Base-by-base conservation (phyloP, 352 stramenopile genomes). In the Thalassiosira livingstoniorum region DNA sequence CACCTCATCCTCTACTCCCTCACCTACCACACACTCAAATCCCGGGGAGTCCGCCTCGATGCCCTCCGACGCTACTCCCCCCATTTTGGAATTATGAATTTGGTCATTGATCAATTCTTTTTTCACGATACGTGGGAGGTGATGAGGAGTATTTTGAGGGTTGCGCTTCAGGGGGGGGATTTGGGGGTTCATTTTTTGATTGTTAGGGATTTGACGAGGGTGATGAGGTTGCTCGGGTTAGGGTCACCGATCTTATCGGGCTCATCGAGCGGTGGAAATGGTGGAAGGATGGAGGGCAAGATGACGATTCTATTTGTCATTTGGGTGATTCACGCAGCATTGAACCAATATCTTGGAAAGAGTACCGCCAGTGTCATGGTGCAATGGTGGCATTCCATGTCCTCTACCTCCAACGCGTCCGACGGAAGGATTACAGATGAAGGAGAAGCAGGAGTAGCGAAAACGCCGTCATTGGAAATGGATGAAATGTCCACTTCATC, bases 81-180 rank as follows among this genome's bases (percentile, higher is more conserved):
- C 32, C 15, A 32, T 47, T 85, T 87, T 75, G 83, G 83, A n/a
- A 89, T 89, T 32, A 89, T 87, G 79, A 76, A 63, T 51, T 60
- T 87, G n/a, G 83, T 89, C 42, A 87, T 89, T 78, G 83, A 89
- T 67, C 75, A 86, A 45, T 89, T 89, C 47, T 82, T 86, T 64
- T 10, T 69, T 21, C 45, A 89, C 69, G 63, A 76, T 3, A 29
- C 63, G 23, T 4, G n/a, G 13, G 83, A 87, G 51, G 34, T 75
- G 3, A 15, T 32, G 10, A 25, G 87, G 1, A 80, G 55, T 0
- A 0, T 69, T 7, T 34, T 83, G 27, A 35, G 83, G 39, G 42
- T 89, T 27, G 75, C 76, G n/a, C 66, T 89, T 42, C 83, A 89
- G 66, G 83, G 83, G 1, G 31, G 79, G 4, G 83, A 89, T 73